Conservation (phyloP, 2,329 filamentous ascomycete genomes). For the Coniochaeta prunicola region DNA sequence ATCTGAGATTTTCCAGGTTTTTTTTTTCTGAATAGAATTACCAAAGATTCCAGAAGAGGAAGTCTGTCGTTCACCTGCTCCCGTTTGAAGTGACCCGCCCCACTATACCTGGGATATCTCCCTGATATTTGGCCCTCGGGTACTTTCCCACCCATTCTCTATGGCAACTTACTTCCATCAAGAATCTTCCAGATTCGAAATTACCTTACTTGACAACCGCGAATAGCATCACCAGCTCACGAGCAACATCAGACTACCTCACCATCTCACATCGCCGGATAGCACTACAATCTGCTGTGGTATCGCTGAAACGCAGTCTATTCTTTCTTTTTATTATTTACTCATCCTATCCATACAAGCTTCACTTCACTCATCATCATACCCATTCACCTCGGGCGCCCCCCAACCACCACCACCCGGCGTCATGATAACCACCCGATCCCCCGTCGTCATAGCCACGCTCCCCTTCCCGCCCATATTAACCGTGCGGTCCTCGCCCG, state of each 20-base stretch:
- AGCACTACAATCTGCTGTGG: too few relatives aligned
- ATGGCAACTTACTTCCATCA: neutral
- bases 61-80: too few relatives aligned
- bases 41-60: too few relatives aligned
- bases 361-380: neutral
- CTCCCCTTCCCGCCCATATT: slow-evolving; percentile 9
- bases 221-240: neutral
- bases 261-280: too few relatives aligned
- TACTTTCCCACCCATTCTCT: neutral
- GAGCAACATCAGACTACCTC: too few relatives aligned
- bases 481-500: slow-evolving; percentile 5
- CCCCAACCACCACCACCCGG: slow-evolving; percentile 9
- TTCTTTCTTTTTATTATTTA: neutral
- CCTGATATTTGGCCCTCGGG: neutral
- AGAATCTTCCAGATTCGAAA: neutral
- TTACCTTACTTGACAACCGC: too few relatives aligned
- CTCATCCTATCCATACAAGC: too few relatives aligned
- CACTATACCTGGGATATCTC: neutral
- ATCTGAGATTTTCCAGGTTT: too few relatives aligned
- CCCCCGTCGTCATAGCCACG: slow-evolving; percentile 5
- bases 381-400: neutral
- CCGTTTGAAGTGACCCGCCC: too few relatives aligned
- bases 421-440: slow-evolving; percentile 7
- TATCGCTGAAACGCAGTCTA: too few relatives aligned
- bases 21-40: too few relatives aligned